Conservation (phyloP, 2,329 filamentous ascomycete genomes). For the Botrytis medusae region DNA sequence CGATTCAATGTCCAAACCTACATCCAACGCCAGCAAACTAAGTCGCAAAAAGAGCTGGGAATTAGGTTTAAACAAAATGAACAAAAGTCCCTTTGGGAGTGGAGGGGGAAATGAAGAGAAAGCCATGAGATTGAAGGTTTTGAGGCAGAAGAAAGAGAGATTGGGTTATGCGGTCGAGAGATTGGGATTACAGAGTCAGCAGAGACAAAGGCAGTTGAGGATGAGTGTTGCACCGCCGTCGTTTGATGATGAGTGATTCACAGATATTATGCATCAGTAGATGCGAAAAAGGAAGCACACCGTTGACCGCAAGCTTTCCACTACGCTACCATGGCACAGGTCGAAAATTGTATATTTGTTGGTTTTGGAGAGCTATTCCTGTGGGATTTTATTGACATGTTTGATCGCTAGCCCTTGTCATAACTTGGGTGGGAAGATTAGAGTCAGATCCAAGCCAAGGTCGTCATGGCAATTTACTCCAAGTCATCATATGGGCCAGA, state of each 20-base stretch:
- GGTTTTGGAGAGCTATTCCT: no score
- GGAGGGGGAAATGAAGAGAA: slow-evolving; percentile 32
- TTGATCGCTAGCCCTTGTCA: no score
- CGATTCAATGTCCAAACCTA: not conserved
- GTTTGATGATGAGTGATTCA: slow-evolving; percentile 8
- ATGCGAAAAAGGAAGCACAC: no score
- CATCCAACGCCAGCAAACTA: slow-evolving; percentile 36
- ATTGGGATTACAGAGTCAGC: slow-evolving; percentile 64
- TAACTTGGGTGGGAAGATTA: rapidly evolving
- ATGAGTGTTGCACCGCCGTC: slow-evolving; percentile 62
- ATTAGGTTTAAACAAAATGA: slow-evolving; percentile 26
- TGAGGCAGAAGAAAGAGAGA: slow-evolving; percentile 69
- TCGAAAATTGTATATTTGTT: not conserved
- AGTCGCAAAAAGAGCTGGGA: slow-evolving; percentile 41
- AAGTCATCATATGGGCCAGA: not conserved
- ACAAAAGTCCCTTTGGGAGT: slow-evolving; percentile 3
- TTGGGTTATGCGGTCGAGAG: slow-evolving; percentile 69
- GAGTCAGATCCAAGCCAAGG: not conserved
- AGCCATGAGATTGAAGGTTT: slow-evolving; percentile 53
- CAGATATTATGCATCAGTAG: not conserved
- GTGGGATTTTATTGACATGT: no score
- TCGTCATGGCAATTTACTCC: not conserved
- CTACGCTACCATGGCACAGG: not conserved
- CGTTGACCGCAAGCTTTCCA: not conserved
- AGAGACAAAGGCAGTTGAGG: slow-evolving; percentile 67